Evolutionary conservation across 441 rosid genomes (phyloP).

Genomic region (Gossypium aridum): DNA sequence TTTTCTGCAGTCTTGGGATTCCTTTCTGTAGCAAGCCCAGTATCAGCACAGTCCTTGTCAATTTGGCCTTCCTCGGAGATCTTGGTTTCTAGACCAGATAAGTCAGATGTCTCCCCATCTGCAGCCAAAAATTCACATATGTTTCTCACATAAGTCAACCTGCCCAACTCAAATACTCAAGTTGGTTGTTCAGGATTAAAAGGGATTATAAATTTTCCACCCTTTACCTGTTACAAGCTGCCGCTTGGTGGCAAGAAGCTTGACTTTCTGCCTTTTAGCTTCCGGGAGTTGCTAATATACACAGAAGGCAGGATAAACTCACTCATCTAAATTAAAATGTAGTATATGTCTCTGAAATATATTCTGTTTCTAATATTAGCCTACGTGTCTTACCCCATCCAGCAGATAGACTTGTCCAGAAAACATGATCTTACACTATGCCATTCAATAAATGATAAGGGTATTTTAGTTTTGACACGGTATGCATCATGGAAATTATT

Average conservation of each 20-base stretch:
- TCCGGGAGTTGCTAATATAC: constrained; percentile 21
- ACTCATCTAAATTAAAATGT: neutral
- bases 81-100: constrained; percentile 17
- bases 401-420: neutral
- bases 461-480: neutral
- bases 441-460: neutral
- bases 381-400: neutral
- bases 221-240: constrained; percentile 24
- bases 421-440: neutral
- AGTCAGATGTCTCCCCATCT: constrained; percentile 31
- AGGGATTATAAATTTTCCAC: constrained; percentile 7
- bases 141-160: neutral
- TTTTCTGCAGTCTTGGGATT: constrained; percentile 17
- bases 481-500: neutral
- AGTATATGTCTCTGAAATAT: neutral
- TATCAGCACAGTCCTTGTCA: constrained; percentile 13
- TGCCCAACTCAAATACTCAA: neutral
- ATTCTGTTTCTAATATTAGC: neutral
- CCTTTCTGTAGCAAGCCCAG: constrained; percentile 6
- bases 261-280: constrained; percentile 25
- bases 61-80: constrained; percentile 12
- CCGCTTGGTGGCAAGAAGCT: constrained; percentile 15
- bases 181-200: constrained; percentile 10
- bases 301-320: neutral
- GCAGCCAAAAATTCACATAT: constrained; percentile 12